phyloP scores from a whole-genome alignment of 2,329 filamentous ascomycete genomes.

The Aspergillus uvarum region DNA sequence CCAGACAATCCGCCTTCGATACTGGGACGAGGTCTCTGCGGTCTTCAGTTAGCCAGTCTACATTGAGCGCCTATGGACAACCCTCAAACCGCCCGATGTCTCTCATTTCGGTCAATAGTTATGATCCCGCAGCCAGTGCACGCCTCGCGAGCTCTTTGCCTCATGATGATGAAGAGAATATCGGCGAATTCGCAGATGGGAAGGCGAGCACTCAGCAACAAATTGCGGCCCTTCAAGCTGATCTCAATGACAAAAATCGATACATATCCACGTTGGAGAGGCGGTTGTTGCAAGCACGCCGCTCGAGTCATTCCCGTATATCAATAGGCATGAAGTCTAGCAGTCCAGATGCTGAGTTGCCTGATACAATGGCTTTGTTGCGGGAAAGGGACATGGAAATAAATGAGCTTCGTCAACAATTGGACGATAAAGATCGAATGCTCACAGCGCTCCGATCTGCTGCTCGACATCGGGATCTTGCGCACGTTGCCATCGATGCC shows the following conservation, averaged over 20 bases:
- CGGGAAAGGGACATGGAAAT: conserved; percentile 93
- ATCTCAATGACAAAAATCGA: conserved; percentile 92
- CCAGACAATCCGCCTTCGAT: conserved; percentile 56
- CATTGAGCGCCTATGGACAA: conserved; percentile 46
- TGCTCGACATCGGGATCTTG: conserved; percentile 79
- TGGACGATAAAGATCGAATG: conserved; percentile 97
- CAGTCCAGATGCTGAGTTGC: conserved; percentile 74
- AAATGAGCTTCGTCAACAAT: conserved; percentile 77
- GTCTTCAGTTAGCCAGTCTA: conserved; percentile 69
- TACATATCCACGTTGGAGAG: conserved; percentile 95
- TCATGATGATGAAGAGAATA: conserved; percentile 63
- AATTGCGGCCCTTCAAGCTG: conserved; percentile 87
- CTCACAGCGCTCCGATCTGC: conserved; percentile 80
- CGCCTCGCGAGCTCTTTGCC: conserved; percentile 35
- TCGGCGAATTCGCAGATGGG: conserved; percentile 83
- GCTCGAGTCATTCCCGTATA: conserved; percentile 84
- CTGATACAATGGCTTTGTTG: conserved; percentile 69
- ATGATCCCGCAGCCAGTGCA: conserved; percentile 32
- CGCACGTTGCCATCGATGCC: conserved; percentile 56
- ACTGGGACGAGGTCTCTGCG: conserved; percentile 57
- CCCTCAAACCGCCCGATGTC: conserved; percentile 65
- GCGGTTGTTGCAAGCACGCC: conserved; percentile 81
- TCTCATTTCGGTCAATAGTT: conserved; percentile 59
- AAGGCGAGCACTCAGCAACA: conserved; percentile 79
- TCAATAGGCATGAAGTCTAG: conserved; percentile 69